A percentile compares a stretch with the other conserved stretches of the same genome.
These are phyloP conservation scores for Phytophthora cactorum DNA, from an alignment of 352 stramenopile species.

Conservation along the genomic window DNA sequence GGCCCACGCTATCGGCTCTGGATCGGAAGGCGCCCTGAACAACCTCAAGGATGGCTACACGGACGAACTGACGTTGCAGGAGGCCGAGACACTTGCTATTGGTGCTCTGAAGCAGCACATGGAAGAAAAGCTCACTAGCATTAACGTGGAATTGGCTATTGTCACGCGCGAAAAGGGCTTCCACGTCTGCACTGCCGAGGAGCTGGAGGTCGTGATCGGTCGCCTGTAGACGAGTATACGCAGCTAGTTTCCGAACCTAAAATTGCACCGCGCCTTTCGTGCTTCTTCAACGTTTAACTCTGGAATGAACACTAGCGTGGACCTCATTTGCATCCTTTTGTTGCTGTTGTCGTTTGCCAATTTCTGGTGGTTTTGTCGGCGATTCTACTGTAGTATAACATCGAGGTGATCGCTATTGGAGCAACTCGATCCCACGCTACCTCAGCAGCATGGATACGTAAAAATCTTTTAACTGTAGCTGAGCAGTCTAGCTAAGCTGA, in stretches of 20 bases:
- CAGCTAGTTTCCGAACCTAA: neutral
- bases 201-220: slow-evolving; percentile 94
- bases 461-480: too few relatives aligned
- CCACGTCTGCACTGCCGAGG: slow-evolving; percentile 93
- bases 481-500: too few relatives aligned
- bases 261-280: slow-evolving; percentile 3
- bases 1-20: slow-evolving; percentile 98
- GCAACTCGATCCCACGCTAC: too few relatives aligned
- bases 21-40: slow-evolving; percentile 97
- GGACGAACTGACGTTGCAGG: slow-evolving; percentile 94
- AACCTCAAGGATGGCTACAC: slow-evolving; percentile 99
- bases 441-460: too few relatives aligned
- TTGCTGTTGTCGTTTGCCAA: neutral
- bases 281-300: slow-evolving; percentile 24
- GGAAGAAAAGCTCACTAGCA: slow-evolving; percentile 99
- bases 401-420: too few relatives aligned
- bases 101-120: slow-evolving; percentile 98
- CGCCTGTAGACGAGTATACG: slow-evolving; percentile 64
- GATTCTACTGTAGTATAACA: neutral
- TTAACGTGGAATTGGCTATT: slow-evolving; percentile 98
- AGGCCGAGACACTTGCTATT: slow-evolving; percentile 97
- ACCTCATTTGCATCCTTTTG: slow-evolving; percentile 31
- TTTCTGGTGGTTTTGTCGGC: slow-evolving; percentile 8
- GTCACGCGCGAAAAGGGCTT: slow-evolving; percentile 96
- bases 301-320: slow-evolving; percentile 23